Evolutionary conservation across 805 yeast species (phyloP), one percentile per base, ranked within the genome.

Genomic region (Starmerella apicola): DNA sequence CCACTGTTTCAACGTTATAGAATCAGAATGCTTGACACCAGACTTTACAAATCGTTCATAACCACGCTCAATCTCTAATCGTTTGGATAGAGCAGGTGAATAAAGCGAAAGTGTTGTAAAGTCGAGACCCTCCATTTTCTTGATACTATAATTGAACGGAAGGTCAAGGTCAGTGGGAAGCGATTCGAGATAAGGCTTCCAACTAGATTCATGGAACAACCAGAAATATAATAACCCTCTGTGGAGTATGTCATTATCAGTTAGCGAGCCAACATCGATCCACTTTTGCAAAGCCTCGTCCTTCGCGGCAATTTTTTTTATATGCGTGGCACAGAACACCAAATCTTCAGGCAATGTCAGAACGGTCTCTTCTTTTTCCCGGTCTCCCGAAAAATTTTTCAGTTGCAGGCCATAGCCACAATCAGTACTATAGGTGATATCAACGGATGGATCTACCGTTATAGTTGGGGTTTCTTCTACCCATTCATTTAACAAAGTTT

Each of bases 91-190:
- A 7, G 51, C 42, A 2, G 61, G 55, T 28, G 51, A 54, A 31
- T 45, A 46, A 1, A 58, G 41, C 3, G 56, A 50, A 3, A 42
- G 35, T 4, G 36, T 15, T 6, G 60, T 48, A n/a, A 44, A 45
- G 27, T 41, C 48, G 5, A 47, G 41, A 13, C 34, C 25, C 15
- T 50, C 51, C 34, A 56, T 45, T 15, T 51, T 55, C 20, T 46
- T 51, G 15, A 44, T 48, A 19, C 46, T 37, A 55, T 57, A 55
- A 2, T 48, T 39, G 43, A 49, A 55, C 9, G 63, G 63, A 36
- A 55, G 49, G 37, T 51, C 47, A 30, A 58, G 50, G 12, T 45
- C 31, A 4, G 49, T 46, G 1, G 63, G 63, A 21, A 59, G 44
- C n/a, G 42, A 22, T 25, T 40, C 42, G 15, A 57, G 33, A 48